Evolutionary conservation across 148 eudicot genomes (phyloP), one percentile per base, ranked within the genome.

Genomic region (Pouteria glomerata): DNA sequence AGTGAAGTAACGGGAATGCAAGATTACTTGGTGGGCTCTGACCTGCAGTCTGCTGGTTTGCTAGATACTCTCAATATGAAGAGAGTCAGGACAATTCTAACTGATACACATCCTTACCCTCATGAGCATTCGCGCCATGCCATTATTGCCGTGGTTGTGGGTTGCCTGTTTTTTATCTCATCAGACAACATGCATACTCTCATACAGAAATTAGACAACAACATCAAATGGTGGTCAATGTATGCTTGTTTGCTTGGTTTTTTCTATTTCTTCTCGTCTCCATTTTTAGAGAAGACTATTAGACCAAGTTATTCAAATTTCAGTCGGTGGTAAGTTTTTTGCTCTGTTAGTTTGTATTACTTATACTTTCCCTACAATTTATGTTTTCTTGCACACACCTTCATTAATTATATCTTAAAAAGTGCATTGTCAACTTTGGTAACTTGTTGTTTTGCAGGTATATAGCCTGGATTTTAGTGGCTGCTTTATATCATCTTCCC

Each of bases 161-260:
- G 96, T 75, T 95, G 99, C 87, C 82, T 95, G 44, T 90, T 95
- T 75, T 95, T 95, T 74, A 95, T 95, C 75, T 95, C 99, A 8
- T 95, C 91, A 64, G 99, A 95, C 74, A 95, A 88, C 72, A 88
- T 95, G 97, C 86, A 86, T 64, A 95, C 99, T 26, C 86, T 95
- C 63, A 73, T 95, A 69, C 99, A 90, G 80, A 92, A 90, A 76
- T 78, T 95, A 65, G 97, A 94, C 84, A 86, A 76, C 85, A 95
- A 92, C 77, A 82, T 95, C 61, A 95, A 95, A 72, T 95, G 99
- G 99, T 95, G 99, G 99, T 95, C 97, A 18, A 95, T 95, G 92
- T 95, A 95, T 63, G 77, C 79, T 56, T 89, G 96, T 77, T 84
- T 95, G 82, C 89, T 92, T 50, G 99, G 97, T 31, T 95, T 92